Conservation (phyloP, 1,284 basidiomycete genomes). For the Fistulinella staudtii region DNA sequence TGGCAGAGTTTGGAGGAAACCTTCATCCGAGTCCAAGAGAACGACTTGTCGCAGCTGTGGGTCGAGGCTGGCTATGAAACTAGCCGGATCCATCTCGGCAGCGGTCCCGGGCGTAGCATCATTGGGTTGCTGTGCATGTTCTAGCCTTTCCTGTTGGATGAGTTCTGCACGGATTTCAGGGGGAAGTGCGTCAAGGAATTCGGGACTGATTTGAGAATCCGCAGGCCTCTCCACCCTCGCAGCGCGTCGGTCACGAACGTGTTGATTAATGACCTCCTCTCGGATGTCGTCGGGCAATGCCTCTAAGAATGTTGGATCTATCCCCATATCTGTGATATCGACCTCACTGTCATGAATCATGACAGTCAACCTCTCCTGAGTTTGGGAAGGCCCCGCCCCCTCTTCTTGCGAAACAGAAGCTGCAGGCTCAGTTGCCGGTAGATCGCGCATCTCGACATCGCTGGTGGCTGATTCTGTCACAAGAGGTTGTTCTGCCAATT, state of each 20-base stretch:
- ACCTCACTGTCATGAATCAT: conserved; percentile 90
- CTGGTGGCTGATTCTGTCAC: conserved; percentile 12
- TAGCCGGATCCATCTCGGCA: conserved; percentile 79
- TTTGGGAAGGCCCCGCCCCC: conserved; percentile 32
- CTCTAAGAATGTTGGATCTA: conserved; percentile 97
- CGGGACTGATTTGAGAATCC: conserved; percentile 86
- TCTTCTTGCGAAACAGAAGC: conserved; percentile 17
- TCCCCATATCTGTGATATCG: conserved; percentile 98
- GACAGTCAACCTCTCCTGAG: conserved; percentile 68
- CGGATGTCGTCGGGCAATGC: conserved; percentile 98
- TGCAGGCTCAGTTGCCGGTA: conserved; percentile 15
- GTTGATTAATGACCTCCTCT: conserved; percentile 97
- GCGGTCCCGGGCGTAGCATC: conserved; percentile 43
- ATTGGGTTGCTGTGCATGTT: conserved; percentile 63
- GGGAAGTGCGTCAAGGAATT: conserved; percentile 95
- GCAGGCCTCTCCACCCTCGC: conserved; percentile 67
- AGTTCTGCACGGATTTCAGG: conserved; percentile 97
- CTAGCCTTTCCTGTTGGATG: conserved; percentile 88
- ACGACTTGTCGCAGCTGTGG: conserved; percentile 83
- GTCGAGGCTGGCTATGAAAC: conserved; percentile 85
- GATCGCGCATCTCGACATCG: conserved; percentile 31
- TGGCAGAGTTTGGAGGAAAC: conserved; percentile 75
- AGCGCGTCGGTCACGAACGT: conserved; percentile 87
- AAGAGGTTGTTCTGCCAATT: conserved; percentile 9
- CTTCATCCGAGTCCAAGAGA: conserved; percentile 82